phyloP scores from a whole-genome alignment of 192 early-diverging fungal species.

The Linderina pennispora region DNA sequence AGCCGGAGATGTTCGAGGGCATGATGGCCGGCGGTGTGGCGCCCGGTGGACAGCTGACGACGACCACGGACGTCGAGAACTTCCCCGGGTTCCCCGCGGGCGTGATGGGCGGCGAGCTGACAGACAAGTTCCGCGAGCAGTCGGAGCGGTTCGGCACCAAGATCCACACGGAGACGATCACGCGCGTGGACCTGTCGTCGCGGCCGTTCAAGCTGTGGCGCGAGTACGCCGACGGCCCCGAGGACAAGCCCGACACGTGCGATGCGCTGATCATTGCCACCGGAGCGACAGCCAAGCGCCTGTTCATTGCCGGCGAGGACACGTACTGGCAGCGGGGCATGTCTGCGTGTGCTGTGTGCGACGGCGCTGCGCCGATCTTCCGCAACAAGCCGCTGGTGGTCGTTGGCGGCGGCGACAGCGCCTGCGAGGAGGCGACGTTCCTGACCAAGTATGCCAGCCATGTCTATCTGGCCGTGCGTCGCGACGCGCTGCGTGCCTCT shows the following conservation, averaged over 20 bases:
- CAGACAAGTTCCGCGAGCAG: constrained; percentile 81
- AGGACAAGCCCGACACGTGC: constrained; percentile 65
- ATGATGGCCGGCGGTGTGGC: constrained; percentile 87
- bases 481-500: constrained; percentile 93
- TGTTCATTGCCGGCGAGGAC: constrained; percentile 86
- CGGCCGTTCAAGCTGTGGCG: constrained; percentile 85
- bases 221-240: constrained; percentile 65
- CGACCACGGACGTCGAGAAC: constrained; percentile 96
- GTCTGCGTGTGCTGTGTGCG: constrained; percentile 98
- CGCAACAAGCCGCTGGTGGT: constrained; percentile 92
- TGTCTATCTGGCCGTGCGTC: constrained; percentile 89
- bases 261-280: constrained; percentile 90
- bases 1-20: constrained; percentile 94
- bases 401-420: constrained; percentile 95
- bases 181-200: constrained; percentile 71
- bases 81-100: constrained; percentile 94
- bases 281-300: constrained; percentile 96
- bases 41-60: constrained; percentile 82
- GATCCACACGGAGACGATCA: constrained; percentile 87
- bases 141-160: constrained; percentile 81
- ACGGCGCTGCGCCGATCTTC: constrained; percentile 97
- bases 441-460: constrained; percentile 95
- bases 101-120: constrained; percentile 80
- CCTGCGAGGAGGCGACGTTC: constrained; percentile 93
- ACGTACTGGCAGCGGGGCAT: constrained; percentile 98